Evolutionary conservation across 345 rosid species (phyloP), one percentile per base, ranked within the genome.

Genomic region (Sapria himalayana): DNA sequence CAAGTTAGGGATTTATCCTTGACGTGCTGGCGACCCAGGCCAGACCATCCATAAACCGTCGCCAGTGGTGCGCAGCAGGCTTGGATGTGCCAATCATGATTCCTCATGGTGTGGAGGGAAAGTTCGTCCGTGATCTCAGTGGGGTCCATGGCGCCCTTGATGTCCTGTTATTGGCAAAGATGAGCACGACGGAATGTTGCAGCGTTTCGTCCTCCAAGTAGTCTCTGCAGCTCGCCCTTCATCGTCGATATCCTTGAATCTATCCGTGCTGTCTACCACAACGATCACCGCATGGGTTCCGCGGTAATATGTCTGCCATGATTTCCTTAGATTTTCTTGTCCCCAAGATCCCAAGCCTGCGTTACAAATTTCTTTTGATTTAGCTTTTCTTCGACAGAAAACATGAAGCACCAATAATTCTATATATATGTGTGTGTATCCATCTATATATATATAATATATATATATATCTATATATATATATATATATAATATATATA

Each of bases 321-420:
- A 89, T 33, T 86, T 72, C 48, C 98, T 63, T 14, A 89, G 70
- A 46, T 95, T 65, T 11, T 84, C 95, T 71, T 91, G 99, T 29
- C 98, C 98, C 98, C 95, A 23, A 89, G 79, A 58, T 89, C 95
- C 95, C 93, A 89, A 2, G 74, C 95, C 93, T 82, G 66, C n/a
- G n/a, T n/a, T n/a, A n/a, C n/a, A n/a, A n/a, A n/a, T n/a, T n/a
- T n/a, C n/a, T n/a, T n/a, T n/a, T n/a, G n/a, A n/a, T n/a, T n/a
- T n/a, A n/a, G n/a, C n/a, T n/a, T n/a, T n/a, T n/a, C n/a, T n/a
- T n/a, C n/a, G n/a, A n/a, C n/a, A n/a, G n/a, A n/a, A n/a, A n/a
- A n/a, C n/a, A n/a, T n/a, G n/a, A n/a, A n/a, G n/a, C n/a, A n/a
- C n/a, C n/a, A n/a, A n/a, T n/a, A n/a, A n/a, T n/a, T n/a, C n/a